Evolutionary conservation across 176 grass and related monocot genomes (phyloP), one percentile per base, ranked within the genome.

Genomic region (Triticum urartu): DNA sequence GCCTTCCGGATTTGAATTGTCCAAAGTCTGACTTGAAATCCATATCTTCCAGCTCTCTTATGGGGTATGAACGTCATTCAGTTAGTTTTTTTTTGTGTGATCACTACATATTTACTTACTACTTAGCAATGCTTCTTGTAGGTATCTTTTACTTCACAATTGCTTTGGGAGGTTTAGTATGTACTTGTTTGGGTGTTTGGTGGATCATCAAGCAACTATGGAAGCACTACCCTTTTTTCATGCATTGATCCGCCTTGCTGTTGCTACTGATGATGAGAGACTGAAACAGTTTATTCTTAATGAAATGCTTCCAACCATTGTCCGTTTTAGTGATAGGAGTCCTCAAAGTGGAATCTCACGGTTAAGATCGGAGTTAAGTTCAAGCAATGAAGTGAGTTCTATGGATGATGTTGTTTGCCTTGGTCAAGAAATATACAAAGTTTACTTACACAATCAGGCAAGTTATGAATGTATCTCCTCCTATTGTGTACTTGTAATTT

Each of bases 381-480:
- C 91, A 38, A 28, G 72, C 45, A 58, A 62, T 17, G 70, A 83
- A 78, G 63, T 87, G 60, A 22, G 47, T 75, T n/a, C n/a, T 7
- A 48, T 52, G 24, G 21, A 33, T 0, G 91, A 90, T 47, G 33
- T 93, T 81, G 28, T 83, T 80, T 77, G 71, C 33, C 81, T 90
- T 64, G 90, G 91, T 87, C 91, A 79, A 66, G 64, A 86, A 79
- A 90, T 90, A 85, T 93, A 90, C 54, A 78, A 77, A 30, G 42
- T 45, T 34, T 77, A 10, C 48, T 33, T 77, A 10, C 8, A 79
- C 12, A 62, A 40, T 24, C 54, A 63, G 54, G 77, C 32, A 61
- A 79, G 45, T 34, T 21, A 77, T 58, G 13, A 15, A 32, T 30
- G 5, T 32, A 30, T 10, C 26, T 76, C 22, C 54, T 56, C 11